phyloP scores from a whole-genome alignment of 2,329 filamentous ascomycete genomes.

The Epichloe bromicola region DNA sequence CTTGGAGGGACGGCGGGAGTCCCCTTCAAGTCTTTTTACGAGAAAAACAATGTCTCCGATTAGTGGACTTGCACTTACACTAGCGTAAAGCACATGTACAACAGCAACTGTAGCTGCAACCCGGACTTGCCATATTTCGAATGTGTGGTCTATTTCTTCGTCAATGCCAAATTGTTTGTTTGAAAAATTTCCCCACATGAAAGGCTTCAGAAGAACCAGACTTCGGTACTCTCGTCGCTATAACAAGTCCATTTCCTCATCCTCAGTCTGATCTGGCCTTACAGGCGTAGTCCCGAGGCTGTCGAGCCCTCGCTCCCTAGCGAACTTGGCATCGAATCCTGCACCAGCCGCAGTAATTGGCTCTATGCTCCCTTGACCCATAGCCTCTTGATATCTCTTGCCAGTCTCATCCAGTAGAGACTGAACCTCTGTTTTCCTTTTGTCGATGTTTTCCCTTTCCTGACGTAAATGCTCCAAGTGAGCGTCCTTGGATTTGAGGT shows the following conservation, averaged over 20 bases:
- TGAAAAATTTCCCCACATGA: too few species aligned
- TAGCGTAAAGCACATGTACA: too few species aligned
- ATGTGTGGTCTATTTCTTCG: too few species aligned
- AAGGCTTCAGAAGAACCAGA: not conserved
- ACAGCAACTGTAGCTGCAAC: too few species aligned
- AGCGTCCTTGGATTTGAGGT: constrained; percentile 45
- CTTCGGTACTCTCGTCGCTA: not conserved
- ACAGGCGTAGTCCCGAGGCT: constrained; percentile 20
- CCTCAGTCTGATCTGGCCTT: constrained; percentile 11
- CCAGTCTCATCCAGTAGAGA: constrained; percentile 68
- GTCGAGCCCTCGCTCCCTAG: constrained; percentile 22
- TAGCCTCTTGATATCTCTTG: constrained; percentile 40
- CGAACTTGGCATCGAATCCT: constrained; percentile 10
- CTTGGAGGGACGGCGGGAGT: too few species aligned
- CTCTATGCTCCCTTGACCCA: constrained; percentile 19
- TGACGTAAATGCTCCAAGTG: constrained; percentile 52
- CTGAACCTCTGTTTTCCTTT: constrained; percentile 69
- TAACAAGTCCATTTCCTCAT: constrained; percentile 10
- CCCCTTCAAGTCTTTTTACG: too few species aligned
- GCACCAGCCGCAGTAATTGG: constrained; percentile 1
- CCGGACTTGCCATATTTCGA: too few species aligned
- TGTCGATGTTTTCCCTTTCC: constrained; percentile 55
- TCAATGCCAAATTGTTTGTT: too few species aligned
- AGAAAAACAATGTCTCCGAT: too few species aligned
- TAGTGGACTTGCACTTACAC: too few species aligned